Evolutionary conservation across 1,284 basidiomycete species (phyloP), one percentile per base, ranked within the genome.

Genomic region (Cryptococcus sp.): DNA sequence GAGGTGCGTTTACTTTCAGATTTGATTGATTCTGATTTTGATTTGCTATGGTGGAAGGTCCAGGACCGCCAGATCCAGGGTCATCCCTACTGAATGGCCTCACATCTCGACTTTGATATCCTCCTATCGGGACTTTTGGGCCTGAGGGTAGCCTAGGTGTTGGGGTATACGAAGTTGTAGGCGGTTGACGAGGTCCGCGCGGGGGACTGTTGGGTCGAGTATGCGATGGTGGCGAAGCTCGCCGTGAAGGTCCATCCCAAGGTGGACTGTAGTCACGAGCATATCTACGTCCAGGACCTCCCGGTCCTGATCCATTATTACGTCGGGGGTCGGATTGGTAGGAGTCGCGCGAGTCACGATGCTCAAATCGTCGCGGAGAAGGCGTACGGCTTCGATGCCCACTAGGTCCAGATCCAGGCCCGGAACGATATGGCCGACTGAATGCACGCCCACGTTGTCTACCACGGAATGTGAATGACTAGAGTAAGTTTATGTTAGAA

Each of bases 1-100:
- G 54, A n/a, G 64, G 60, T 3, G 61, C 48, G 4, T 43, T 43
- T 21, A 25, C 34, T n/a, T n/a, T n/a, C n/a, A n/a, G n/a, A n/a
- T n/a, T n/a, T n/a, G n/a, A n/a, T n/a, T n/a, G n/a, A n/a, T n/a
- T n/a, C n/a, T n/a, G n/a, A 19, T 32, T 10, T 36, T n/a, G 36
- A 32, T 42, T 43, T 13, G 48, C 36, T 2, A 40, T 11, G 14
- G 57, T 46, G 10, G 50, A 46, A 1, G 60, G 50, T 11, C 49
- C 46, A 24, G 58, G 50, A 18, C 52, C 60, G 19, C 49, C 46
- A 24, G 43, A 41, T 21, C 41, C 53, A 13, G 31, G 43, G 18
- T 50, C 31, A 14, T 41, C 40, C 40, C 57, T 57, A 31, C 56
- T 40, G 3, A 41, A 16, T 24, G 48, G 18, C 2, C 37, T 18